These are phyloP conservation scores for Beta corolliflora DNA, from an alignment of 179 eudicot genomes.

Conservation along the genomic window DNA sequence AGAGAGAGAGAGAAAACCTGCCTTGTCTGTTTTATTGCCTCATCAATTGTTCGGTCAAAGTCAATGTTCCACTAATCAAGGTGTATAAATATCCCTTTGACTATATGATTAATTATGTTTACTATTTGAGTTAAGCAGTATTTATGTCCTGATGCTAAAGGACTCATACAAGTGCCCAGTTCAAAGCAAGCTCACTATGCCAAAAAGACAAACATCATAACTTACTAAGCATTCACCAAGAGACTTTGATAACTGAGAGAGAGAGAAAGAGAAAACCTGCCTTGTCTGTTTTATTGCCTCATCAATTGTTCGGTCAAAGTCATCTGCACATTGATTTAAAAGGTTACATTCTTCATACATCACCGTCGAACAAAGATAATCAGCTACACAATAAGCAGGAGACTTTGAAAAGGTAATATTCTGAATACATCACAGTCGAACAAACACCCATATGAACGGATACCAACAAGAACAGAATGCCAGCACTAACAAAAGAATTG, in stretches of 20 bases:
- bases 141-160: not conserved
- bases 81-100: too few relatives aligned
- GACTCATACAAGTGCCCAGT: not conserved
- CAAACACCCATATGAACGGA: not conserved
- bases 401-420: not conserved
- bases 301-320: constrained; percentile 65
- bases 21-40: too few relatives aligned
- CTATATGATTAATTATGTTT: too few relatives aligned
- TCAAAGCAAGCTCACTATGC: not conserved
- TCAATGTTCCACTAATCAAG: too few relatives aligned
- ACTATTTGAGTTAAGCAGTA: not conserved
- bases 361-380: not conserved
- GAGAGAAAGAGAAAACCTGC: constrained; percentile 37
- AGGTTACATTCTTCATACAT: constrained; percentile 1
- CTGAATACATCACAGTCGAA: too few relatives aligned
- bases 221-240: not conserved
- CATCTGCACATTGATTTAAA: constrained; percentile 57
- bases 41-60: too few relatives aligned
- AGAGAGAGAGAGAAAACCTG: too few relatives aligned
- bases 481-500: constrained; percentile 2
- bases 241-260: not conserved
- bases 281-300: constrained; percentile 68
- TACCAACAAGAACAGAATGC: not conserved
- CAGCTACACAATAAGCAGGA: not conserved
- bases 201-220: constrained; percentile 9